Evolutionary conservation across 1,284 basidiomycete genomes (phyloP), one percentile per base, ranked within the genome.

Genomic region (Ustilago sp.): DNA sequence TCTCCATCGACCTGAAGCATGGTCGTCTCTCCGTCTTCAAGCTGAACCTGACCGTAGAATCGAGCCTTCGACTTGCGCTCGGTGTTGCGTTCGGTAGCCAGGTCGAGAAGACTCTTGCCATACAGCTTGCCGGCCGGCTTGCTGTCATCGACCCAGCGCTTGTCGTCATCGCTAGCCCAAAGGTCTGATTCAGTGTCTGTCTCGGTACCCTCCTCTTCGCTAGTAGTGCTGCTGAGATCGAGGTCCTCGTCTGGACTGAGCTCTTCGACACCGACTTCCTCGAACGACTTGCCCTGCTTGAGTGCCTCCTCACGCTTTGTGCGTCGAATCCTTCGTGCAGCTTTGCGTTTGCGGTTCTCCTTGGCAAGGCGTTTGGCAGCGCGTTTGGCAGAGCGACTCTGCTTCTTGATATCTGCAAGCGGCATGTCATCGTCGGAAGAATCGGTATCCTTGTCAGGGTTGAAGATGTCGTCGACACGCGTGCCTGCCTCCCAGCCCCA

Each of bases 401-500:
- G 61, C 59, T 74, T 72, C 50, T 72, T 76, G 52, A 74, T 63
- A 41, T 73, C 74, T 9, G 69, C 77, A 4, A 82, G 63, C 3
- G 75, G 75, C 23, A 59, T 65, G 64, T 78, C 75, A 47, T 74
- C 75, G 55, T 71, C 68, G 38, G 74, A 71, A 28, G 71, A 74
- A 28, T 70, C 62, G 17, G 61, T 63, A 15, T 63, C 69, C 9
- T 62, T 28, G 11, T 64, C 47, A 4, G 70, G 65, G 4, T 60
- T 43, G 59, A 80, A 79, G 36, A 73, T 52, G 31, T 62, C 50
- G 12, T 74, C 55, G 17, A 75, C 74, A 38, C 68, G 57, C 11
- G 81, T 79, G 43, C 68, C 77, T 5, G 64, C 48, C 23, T 85
- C 84, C 79, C 79, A 85, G 23, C 84, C 84, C 83, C 83, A 85